Conservation (phyloP, 129 eudicot species). For the Artemisia tridentata region DNA sequence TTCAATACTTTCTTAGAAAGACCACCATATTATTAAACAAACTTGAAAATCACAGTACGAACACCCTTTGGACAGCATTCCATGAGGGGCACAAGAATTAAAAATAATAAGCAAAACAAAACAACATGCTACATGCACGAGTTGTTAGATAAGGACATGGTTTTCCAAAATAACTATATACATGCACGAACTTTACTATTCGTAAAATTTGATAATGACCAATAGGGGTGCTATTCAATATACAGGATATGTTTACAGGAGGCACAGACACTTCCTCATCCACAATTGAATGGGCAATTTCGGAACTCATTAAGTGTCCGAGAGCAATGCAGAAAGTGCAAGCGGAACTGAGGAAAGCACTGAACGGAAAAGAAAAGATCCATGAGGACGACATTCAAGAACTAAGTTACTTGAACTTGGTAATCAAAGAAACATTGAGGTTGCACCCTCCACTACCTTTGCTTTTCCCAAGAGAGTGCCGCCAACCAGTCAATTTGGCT, state of each 20-base stretch:
- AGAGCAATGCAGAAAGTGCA: conserved; percentile 40
- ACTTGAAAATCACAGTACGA: too few species aligned
- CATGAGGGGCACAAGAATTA: too few species aligned
- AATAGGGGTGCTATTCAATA: not conserved
- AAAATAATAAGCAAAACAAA: too few species aligned
- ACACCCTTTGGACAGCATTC: not conserved
- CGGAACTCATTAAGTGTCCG: conserved; percentile 39
- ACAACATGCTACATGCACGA: too few species aligned
- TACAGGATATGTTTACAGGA: conserved; percentile 37
- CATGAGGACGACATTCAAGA: conserved; percentile 29
- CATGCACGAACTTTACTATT: not conserved
- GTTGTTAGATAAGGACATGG: too few species aligned
- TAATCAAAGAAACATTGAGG: conserved; percentile 38
- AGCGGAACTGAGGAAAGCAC: conserved; percentile 35
- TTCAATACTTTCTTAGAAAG: not conserved
- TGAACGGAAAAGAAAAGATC: conserved; percentile 25
- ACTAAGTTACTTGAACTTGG: conserved; percentile 30
- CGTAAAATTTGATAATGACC: not conserved
- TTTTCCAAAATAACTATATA: not conserved
- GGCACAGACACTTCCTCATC: conserved; percentile 41
- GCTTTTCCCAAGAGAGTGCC: conserved; percentile 39
- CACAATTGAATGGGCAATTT: conserved; percentile 36
- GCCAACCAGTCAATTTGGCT: conserved; percentile 15
- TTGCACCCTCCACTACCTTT: conserved; percentile 33
- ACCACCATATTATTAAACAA: too few species aligned